Conservation (phyloP, 805 yeast species). For the Candida ponderosae region DNA sequence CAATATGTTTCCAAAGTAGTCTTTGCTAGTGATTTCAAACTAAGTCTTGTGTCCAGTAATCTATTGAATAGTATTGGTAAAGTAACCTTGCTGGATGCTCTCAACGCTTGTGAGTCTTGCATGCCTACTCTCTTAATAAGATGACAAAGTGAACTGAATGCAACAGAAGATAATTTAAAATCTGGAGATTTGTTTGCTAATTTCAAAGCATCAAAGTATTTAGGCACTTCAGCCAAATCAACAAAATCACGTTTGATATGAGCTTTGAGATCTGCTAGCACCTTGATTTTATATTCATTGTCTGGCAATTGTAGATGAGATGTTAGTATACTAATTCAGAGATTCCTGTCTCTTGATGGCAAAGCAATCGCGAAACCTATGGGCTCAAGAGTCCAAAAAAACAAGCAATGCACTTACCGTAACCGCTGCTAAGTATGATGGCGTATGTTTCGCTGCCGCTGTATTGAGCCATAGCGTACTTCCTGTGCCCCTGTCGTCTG, state of each 20-base stretch:
- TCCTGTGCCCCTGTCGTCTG: too few species aligned
- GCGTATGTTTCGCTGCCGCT: conserved; percentile 10
- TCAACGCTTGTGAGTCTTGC: conserved; percentile 41
- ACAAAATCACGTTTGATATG: conserved; percentile 50
- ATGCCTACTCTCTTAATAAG: conserved; percentile 49
- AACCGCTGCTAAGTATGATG: conserved; percentile 3
- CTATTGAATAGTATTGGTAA: conserved; percentile 45
- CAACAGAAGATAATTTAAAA: conserved; percentile 28
- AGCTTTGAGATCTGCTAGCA: conserved; percentile 33
- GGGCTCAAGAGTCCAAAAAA: not conserved
- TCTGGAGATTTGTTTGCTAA: conserved; percentile 34
- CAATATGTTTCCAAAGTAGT: conserved; percentile 47
- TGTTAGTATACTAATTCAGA: not conserved
- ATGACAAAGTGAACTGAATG: conserved; percentile 48
- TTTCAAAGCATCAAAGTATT: conserved; percentile 42
- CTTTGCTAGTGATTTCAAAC: conserved; percentile 35
- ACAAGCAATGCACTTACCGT: conserved; percentile 7
- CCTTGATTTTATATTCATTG: conserved; percentile 9
- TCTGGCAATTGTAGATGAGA: conserved; percentile 6
- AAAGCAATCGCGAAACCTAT: not conserved
- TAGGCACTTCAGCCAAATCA: conserved; percentile 38
- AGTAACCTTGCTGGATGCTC: conserved; percentile 33
- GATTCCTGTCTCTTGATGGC: not conserved
- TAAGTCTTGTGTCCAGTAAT: conserved; percentile 32
- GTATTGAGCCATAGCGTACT: conserved; percentile 9